Percentiles rank a stretch among this genome's conserved stretches.
These are phyloP conservation scores for Magnolia sinica DNA, from an alignment of 164 flowering plant species.

Conservation along the genomic window DNA sequence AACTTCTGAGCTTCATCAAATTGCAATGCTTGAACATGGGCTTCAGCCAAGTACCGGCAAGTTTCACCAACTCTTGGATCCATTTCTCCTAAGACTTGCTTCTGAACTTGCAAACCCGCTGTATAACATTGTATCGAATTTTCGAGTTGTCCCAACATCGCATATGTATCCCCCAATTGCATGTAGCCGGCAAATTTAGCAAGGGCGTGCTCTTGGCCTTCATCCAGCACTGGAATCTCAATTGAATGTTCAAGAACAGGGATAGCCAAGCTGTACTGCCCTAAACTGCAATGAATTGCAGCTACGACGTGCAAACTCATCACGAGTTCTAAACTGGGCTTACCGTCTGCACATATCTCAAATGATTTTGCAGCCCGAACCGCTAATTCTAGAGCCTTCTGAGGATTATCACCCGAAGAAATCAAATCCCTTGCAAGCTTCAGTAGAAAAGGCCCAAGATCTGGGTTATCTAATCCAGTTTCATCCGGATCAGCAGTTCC, in stretches of 20 bases:
- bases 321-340: slow-evolving; percentile 77
- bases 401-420: slow-evolving; percentile 70
- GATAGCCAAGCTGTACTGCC: slow-evolving; percentile 72
- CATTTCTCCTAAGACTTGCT: slow-evolving; percentile 62
- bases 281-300: slow-evolving; percentile 77
- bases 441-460: slow-evolving; percentile 78
- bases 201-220: slow-evolving; percentile 84
- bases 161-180: slow-evolving; percentile 95
- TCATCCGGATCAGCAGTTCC: slow-evolving; percentile 45
- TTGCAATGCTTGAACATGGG: slow-evolving; percentile 84
- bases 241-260: slow-evolving; percentile 76
- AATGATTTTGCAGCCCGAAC: slow-evolving; percentile 78
- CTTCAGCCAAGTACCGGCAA: slow-evolving; percentile 89
- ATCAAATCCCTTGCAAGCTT: slow-evolving; percentile 83
- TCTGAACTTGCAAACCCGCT: slow-evolving; percentile 72
- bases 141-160: slow-evolving; percentile 87
- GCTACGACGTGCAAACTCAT: slow-evolving; percentile 93
- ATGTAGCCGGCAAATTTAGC: slow-evolving; percentile 90
- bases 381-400: slow-evolving; percentile 77
- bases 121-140: slow-evolving; percentile 65
- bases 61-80: slow-evolving; percentile 95
- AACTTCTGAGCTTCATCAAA: slow-evolving; percentile 83
- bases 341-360: slow-evolving; percentile 68
- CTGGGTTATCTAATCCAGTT: slow-evolving; percentile 51
- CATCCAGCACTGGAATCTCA: slow-evolving; percentile 67